phyloP scores from a whole-genome alignment of 1,284 basidiomycete genomes.

The Trametes versicolor region DNA sequence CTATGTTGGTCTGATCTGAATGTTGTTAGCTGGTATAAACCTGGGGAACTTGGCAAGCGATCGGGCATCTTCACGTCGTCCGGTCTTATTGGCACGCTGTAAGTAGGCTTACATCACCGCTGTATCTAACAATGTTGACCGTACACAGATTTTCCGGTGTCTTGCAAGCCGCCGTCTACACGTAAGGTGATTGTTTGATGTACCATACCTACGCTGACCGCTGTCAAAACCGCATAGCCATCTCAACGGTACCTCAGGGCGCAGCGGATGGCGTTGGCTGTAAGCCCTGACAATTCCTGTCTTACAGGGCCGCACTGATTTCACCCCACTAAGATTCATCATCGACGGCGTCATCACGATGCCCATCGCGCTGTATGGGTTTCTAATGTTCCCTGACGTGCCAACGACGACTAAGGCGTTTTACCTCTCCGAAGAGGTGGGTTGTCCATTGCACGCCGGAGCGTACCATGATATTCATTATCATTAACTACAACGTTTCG shows the following conservation, averaged over 20 bases:
- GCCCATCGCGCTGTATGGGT: slow-evolving; percentile 78
- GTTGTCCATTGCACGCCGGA: slow-evolving; percentile 33
- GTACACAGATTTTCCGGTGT: slow-evolving; percentile 71
- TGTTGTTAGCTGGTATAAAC: slow-evolving; percentile 67
- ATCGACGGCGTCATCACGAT: slow-evolving; percentile 80
- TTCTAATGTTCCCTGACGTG: slow-evolving; percentile 76
- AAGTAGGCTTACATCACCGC: slow-evolving; percentile 32
- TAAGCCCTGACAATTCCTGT: slow-evolving; percentile 43
- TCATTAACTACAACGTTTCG: background rate
- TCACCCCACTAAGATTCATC: slow-evolving; percentile 59
- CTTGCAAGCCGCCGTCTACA: slow-evolving; percentile 73
- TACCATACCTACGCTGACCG: background rate
- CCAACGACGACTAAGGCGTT: slow-evolving; percentile 72
- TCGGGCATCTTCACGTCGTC: slow-evolving; percentile 78
- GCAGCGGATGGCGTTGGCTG: slow-evolving; percentile 80
- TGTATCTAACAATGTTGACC: background rate
- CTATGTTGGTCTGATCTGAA: background rate
- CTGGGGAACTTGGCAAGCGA: slow-evolving; percentile 73
- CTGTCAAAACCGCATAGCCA: slow-evolving; percentile 49
- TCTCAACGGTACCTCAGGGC: slow-evolving; percentile 64
- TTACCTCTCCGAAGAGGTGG: slow-evolving; percentile 69
- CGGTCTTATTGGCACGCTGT: slow-evolving; percentile 72
- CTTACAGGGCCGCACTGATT: background rate
- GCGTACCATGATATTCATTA: background rate
- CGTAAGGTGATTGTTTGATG: slow-evolving; percentile 44